Conservation (phyloP, 352 stramenopile genomes). For the Pythium volutum region DNA sequence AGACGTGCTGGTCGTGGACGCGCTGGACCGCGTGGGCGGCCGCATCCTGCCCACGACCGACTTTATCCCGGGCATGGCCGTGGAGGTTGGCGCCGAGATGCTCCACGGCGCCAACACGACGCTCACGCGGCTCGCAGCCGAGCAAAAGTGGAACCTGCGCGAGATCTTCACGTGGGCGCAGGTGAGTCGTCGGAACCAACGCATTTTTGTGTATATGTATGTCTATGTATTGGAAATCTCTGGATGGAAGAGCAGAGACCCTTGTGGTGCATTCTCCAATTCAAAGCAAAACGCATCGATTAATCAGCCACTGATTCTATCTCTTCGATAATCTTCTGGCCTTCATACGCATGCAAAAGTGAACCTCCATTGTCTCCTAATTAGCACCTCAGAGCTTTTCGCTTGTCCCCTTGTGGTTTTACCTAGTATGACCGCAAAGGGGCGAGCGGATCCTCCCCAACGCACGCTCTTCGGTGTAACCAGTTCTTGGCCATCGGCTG, state of each 20-base stretch:
- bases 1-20: slow-evolving; percentile 77
- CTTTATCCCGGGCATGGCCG: slow-evolving; percentile 69
- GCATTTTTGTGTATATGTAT: slow-evolving; percentile 9
- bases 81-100: slow-evolving; percentile 76
- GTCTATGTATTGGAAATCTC: slow-evolving; percentile 10
- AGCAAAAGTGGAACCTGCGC: slow-evolving; percentile 61
- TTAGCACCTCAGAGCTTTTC: slow-evolving; percentile 72
- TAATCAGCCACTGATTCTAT: slow-evolving; percentile 84
- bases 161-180: slow-evolving; percentile 87
- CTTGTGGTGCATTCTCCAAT: neutral
- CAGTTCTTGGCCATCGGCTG: slow-evolving; percentile 80
- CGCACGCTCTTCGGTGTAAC: slow-evolving; percentile 54
- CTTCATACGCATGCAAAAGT: slow-evolving; percentile 88
- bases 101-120: slow-evolving; percentile 76
- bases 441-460: slow-evolving; percentile 6
- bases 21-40: slow-evolving; percentile 56
- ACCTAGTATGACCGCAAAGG: no score
- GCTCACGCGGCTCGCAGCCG: slow-evolving; percentile 60
- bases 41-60: slow-evolving; percentile 57
- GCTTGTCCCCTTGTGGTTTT: neutral
- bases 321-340: slow-evolving; percentile 69
- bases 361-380: slow-evolving; percentile 67
- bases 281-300: slow-evolving; percentile 56
- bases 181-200: slow-evolving; percentile 37
- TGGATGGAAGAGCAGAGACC: neutral